phyloP scores from a whole-genome alignment of 2,329 filamentous ascomycete species.

The Neonectria punicea region DNA sequence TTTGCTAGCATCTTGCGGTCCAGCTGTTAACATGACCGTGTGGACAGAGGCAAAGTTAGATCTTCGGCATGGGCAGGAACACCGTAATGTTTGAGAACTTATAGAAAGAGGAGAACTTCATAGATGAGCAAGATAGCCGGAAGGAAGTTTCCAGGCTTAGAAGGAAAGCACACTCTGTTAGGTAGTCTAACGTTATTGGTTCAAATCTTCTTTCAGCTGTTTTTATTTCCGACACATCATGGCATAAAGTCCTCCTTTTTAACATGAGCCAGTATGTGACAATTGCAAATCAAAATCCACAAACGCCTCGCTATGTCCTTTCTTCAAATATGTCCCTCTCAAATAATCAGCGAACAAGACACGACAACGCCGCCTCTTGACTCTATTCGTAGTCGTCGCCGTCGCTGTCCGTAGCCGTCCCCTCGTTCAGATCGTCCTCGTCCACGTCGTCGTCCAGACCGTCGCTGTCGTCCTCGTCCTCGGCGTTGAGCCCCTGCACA shows the following conservation, averaged over 20 bases:
- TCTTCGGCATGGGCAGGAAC: no score
- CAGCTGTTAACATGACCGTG: no score
- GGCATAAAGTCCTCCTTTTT: neutral
- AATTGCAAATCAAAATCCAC: slow-evolving; percentile 1
- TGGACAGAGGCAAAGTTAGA: no score
- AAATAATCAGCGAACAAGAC: slow-evolving; percentile 1
- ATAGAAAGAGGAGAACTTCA: no score
- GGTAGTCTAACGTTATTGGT: no score
- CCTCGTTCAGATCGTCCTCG: slow-evolving; percentile 59
- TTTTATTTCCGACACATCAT: slow-evolving; percentile 5
- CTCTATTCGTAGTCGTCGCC: slow-evolving; percentile 52
- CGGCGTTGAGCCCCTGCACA: slow-evolving; percentile 74
- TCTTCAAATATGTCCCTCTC: neutral
- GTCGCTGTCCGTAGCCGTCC: slow-evolving; percentile 62
- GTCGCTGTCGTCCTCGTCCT: slow-evolving; percentile 65
- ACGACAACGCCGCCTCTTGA: neutral
- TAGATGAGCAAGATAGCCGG: no score
- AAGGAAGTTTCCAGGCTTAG: no score
- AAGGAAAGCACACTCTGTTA: no score
- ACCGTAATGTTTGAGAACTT: no score
- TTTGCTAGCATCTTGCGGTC: no score
- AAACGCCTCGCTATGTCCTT: slow-evolving; percentile 27
- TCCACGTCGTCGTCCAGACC: slow-evolving; percentile 63
- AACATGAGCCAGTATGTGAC: neutral
- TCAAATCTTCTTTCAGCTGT: neutral